Conservation (phyloP, 768 basidiomycete genomes). For the Auricularia auricula-judae region DNA sequence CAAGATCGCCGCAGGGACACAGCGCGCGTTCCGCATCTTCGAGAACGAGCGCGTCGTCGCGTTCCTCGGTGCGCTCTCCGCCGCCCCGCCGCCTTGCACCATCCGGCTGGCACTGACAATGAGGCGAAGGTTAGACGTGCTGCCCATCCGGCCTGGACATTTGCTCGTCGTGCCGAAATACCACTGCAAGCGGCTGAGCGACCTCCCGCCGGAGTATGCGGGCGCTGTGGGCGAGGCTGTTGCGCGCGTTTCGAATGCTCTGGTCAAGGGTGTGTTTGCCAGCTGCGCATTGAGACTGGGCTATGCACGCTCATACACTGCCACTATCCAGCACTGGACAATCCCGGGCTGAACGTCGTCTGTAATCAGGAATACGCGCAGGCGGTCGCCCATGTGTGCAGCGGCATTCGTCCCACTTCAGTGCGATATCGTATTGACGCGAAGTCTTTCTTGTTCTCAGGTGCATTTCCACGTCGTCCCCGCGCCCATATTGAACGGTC, state of each 20-base stretch:
- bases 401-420: neutral
- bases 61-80: slow-evolving; percentile 39
- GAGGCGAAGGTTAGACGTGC: too few relatives aligned
- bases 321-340: slow-evolving; percentile 36
- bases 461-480: slow-evolving; percentile 74
- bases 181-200: slow-evolving; percentile 52
- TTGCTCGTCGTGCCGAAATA: slow-evolving; percentile 59
- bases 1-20: slow-evolving; percentile 42
- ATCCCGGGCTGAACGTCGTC: slow-evolving; percentile 63
- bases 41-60: slow-evolving; percentile 56
- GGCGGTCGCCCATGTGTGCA: slow-evolving; percentile 60
- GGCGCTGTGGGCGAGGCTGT: slow-evolving; percentile 48
- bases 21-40: slow-evolving; percentile 39
- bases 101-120: too few relatives aligned
- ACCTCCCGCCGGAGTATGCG: slow-evolving; percentile 49
- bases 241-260: slow-evolving; percentile 48
- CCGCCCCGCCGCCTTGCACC: too few relatives aligned
- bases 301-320: too few relatives aligned
- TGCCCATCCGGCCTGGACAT: slow-evolving; percentile 57
- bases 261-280: slow-evolving; percentile 41
- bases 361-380: slow-evolving; percentile 79
- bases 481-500: slow-evolving; percentile 37
- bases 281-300: neutral
- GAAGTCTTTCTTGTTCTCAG: slow-evolving; percentile 20
- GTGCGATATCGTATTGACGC: too few relatives aligned